A percentile compares a stretch with the other conserved stretches of the same genome.
Evolutionary conservation across 225 moss, liverwort and hornwort species (phyloP).

Genomic region (Neckera pumila): DNA sequence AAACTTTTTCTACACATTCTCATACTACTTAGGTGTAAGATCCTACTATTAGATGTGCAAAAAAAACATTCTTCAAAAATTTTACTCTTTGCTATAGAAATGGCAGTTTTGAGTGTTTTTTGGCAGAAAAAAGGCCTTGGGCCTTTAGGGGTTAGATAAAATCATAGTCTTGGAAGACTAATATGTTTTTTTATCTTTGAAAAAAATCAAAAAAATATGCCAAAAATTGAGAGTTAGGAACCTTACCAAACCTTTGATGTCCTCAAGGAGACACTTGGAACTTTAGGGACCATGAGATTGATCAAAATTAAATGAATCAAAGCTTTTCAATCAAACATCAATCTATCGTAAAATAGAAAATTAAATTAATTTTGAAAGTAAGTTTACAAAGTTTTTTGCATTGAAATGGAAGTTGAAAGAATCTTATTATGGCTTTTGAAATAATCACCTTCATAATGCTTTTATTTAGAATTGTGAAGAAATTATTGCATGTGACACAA

Average conservation of each 20-base stretch:
- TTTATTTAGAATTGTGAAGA: background rate
- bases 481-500: background rate
- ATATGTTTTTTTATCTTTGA: no score
- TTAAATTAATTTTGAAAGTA: background rate
- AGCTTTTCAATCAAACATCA: background rate
- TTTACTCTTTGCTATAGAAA: no score
- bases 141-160: no score
- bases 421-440: background rate
- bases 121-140: no score
- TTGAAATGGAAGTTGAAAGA: background rate
- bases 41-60: no score
- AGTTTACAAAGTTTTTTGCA: background rate
- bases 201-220: no score
- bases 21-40: no score
- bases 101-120: no score
- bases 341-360: background rate
- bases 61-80: no score
- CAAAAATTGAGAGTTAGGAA: background rate
- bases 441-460: background rate
- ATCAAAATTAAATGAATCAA: background rate
- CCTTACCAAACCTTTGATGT: background rate
- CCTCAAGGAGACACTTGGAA: accelerated
- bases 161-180: no score
- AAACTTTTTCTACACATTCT: no score
- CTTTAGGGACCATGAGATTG: accelerated